Percentiles rank a stretch among this genome's conserved stretches.
These are phyloP conservation scores for Aspergillus quadrilineatus DNA, from an alignment of 2,329 filamentous ascomycete genomes.

Conservation along the genomic window DNA sequence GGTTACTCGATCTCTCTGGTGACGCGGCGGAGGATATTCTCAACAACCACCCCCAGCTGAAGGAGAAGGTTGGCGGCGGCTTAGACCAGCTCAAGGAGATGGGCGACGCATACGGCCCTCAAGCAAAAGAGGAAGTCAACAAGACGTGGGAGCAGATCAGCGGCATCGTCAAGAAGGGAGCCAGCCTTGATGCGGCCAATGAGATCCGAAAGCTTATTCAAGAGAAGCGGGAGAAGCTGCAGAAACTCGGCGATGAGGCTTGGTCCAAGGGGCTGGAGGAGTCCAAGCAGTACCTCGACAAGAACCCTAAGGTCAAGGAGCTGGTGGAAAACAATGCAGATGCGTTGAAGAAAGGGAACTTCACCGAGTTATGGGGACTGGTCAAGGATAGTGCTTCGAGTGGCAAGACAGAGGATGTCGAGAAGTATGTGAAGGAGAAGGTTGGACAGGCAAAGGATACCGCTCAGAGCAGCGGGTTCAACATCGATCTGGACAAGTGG, in stretches of 20 bases:
- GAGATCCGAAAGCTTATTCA: conserved; percentile 62
- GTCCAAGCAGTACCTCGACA: conserved; percentile 70
- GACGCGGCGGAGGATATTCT: conserved; percentile 65
- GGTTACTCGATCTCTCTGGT: conserved; percentile 61
- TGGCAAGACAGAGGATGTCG: conserved; percentile 59
- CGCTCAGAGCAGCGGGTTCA: conserved; percentile 39
- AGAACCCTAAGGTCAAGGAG: conserved; percentile 73
- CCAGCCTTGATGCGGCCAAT: conserved; percentile 54
- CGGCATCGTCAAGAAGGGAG: conserved; percentile 62
- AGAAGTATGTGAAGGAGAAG: conserved; percentile 61
- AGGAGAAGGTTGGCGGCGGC: conserved; percentile 69
- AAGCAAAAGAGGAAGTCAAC: conserved; percentile 74
- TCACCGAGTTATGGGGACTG: conserved; percentile 62
- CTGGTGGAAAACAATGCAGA: conserved; percentile 70
- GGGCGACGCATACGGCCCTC: conserved; percentile 68
- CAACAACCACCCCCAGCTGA: conserved; percentile 70
- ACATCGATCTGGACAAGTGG: conserved; percentile 58
- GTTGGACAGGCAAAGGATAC: conserved; percentile 57
- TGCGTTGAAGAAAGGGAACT: conserved; percentile 65
- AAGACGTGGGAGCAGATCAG: conserved; percentile 67
- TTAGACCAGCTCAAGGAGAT: conserved; percentile 68
- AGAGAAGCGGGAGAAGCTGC: conserved; percentile 67
- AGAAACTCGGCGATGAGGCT: conserved; percentile 67
- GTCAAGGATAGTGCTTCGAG: conserved; percentile 62
- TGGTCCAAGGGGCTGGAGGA: conserved; percentile 71